Percentiles rank a stretch among this genome's conserved stretches.
These are phyloP conservation scores for Fraxinus nigra DNA, from an alignment of 305 asterid species.

Conservation along the genomic window DNA sequence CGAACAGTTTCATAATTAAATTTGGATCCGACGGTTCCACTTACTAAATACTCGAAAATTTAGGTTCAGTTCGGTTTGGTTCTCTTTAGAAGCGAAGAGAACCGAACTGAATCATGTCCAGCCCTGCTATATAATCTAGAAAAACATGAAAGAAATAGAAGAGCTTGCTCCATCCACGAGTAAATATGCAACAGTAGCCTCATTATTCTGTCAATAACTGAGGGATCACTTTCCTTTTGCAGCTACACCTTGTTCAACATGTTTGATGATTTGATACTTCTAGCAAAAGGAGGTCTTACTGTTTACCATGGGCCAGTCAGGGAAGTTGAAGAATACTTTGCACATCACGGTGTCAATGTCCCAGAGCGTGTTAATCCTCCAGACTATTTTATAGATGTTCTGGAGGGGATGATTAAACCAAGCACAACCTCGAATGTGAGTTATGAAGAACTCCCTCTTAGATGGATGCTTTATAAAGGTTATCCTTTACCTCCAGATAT, in stretches of 20 bases:
- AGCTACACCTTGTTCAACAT: slow-evolving; percentile 84
- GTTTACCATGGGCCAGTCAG: slow-evolving; percentile 83
- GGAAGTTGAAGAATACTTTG: slow-evolving; percentile 84
- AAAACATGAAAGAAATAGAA: neutral
- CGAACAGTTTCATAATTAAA: neutral
- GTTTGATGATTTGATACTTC: slow-evolving; percentile 95
- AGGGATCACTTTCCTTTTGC: slow-evolving; percentile 31
- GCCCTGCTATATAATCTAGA: neutral
- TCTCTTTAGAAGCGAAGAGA: neutral
- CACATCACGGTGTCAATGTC: slow-evolving; percentile 56
- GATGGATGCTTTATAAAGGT: slow-evolving; percentile 92
- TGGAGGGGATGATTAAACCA: slow-evolving; percentile 78
- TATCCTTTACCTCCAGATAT: slow-evolving; percentile 72
- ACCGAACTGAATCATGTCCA: neutral
- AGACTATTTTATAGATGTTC: slow-evolving; percentile 80
- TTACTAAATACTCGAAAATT: neutral
- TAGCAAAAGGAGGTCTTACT: slow-evolving; percentile 92
- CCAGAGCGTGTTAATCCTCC: slow-evolving; percentile 95
- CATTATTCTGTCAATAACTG: slow-evolving; percentile 7
- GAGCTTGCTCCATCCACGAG: neutral
- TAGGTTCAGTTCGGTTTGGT: neutral
- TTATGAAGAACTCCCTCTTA: slow-evolving; percentile 74
- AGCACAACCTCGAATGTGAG: slow-evolving; percentile 49
- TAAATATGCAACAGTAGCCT: neutral
- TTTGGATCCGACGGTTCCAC: neutral